Evolutionary conservation across 169 alveolate species (phyloP).

Genomic region (Plasmodium vivax): DNA sequence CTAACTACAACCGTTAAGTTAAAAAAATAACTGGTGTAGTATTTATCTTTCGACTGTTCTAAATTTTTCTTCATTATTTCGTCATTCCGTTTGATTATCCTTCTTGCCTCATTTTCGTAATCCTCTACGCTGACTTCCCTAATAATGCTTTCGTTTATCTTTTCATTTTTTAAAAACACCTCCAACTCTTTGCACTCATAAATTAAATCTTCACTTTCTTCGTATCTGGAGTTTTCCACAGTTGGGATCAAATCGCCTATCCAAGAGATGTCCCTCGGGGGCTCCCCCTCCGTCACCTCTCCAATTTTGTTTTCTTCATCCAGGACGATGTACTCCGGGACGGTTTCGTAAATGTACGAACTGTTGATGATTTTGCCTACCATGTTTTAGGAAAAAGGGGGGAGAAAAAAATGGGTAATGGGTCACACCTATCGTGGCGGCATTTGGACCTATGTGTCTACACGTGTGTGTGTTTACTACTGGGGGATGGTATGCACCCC

Average conservation of each 20-base stretch:
- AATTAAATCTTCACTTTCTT: slow-evolving; percentile 20
- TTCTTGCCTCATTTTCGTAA: slow-evolving; percentile 21
- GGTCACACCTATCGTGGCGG: not conserved
- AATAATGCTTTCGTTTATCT: slow-evolving; percentile 14
- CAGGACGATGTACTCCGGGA: slow-evolving; percentile 41
- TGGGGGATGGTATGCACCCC: not conserved
- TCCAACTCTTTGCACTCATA: slow-evolving; percentile 31
- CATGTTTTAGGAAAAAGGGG: not conserved
- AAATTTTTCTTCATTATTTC: slow-evolving; percentile 46
- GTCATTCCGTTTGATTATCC: slow-evolving; percentile 22
- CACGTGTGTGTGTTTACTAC: not conserved
- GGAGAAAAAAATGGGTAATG: no score
- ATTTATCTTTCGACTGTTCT: slow-evolving; percentile 28
- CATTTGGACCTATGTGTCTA: not conserved
- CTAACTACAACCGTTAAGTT: slow-evolving; percentile 36
- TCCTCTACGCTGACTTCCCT: slow-evolving; percentile 4
- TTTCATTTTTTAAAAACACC: slow-evolving; percentile 28
- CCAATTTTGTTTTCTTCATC: not conserved
- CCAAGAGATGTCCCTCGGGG: not conserved
- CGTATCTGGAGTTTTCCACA: slow-evolving; percentile 25
- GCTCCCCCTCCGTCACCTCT: not conserved
- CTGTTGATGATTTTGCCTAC: slow-evolving; percentile 48
- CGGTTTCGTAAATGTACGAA: slow-evolving; percentile 53
- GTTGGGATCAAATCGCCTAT: not conserved
- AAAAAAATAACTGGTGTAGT: slow-evolving; percentile 52